A percentile compares a stretch with the other conserved stretches of the same genome.
phyloP scores from a whole-genome alignment of 148 eudicot species.

The Camellia lanceoleosa region DNA sequence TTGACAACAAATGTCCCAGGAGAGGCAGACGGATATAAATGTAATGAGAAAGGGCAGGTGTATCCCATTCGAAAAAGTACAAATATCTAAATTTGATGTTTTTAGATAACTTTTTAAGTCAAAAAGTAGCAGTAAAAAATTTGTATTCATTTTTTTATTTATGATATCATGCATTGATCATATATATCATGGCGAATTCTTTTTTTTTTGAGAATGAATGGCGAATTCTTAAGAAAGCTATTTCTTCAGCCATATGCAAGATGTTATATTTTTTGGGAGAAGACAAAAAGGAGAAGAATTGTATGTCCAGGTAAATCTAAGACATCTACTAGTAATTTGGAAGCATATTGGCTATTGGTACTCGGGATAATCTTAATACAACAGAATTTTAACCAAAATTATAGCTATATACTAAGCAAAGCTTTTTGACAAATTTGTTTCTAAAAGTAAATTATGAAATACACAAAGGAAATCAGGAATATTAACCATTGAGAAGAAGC shows the following conservation, averaged over 20 bases:
- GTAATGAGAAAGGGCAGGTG: no score
- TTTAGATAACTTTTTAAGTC: no score
- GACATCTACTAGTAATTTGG: not conserved
- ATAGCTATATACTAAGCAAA: not conserved
- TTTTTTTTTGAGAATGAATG: no score
- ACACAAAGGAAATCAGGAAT: conserved; percentile 2
- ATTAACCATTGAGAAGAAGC: conserved; percentile 84
- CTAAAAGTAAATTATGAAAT: not conserved
- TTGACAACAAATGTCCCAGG: not conserved
- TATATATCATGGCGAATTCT: no score
- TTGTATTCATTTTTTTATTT: no score
- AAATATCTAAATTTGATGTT: no score
- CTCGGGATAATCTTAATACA: not conserved
- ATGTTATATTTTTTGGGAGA: not conserved
- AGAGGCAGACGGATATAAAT: no score
- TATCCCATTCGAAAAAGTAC: no score
- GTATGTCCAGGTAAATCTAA: not conserved
- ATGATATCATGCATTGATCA: no score
- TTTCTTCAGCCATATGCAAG: not conserved
- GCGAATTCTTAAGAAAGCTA: not conserved
- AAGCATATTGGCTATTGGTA: not conserved
- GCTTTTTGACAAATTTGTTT: not conserved
- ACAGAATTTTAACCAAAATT: not conserved
- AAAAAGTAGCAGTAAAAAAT: no score
- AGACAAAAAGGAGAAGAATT: not conserved